Base-by-base conservation (phyloP, 306 rosid species). In the Cotoneaster glaucophyllus region DNA sequence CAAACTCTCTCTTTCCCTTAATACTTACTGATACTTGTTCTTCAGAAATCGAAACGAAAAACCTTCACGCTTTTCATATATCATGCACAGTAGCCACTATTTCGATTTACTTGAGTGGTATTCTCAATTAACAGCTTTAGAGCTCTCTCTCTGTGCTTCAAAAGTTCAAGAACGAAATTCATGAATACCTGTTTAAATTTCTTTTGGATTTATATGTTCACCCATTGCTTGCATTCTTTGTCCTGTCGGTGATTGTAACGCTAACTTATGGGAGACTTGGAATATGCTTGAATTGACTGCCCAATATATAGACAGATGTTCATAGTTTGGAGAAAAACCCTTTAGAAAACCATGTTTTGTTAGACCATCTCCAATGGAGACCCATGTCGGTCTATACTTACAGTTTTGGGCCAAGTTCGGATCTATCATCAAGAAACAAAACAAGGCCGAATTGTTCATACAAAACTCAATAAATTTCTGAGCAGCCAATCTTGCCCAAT, bases 1-100 rank as follows among this genome's bases (percentile, higher is more conserved):
- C 45, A 71, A 75, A 73, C 37, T 66, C 71, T 64, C 74, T 19
- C 25, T 74, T 74, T 80, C 58, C 52, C 53, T 32, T 29, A 1
- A 43, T 37, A 70, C 57, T 22, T 37, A 70, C 57, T 22, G 17
- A 8, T 62, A 24, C 18, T 78, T 34, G 4, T 68, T 52, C 34
- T 4, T 31, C 28, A 5, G n/a, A 68, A 63, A 50, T 37, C 34
- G 43, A 41, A 64, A 71, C 31, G 48, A 54, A 65, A 41, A 22
- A 5, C 12, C 26, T 48, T 53, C 21, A 22, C 19, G 14, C 19
- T 32, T 34, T 25, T 76, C 39, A 52, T 24, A 14, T 29, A 41
- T 31, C 18, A 17, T 54, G 32, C 8, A 67, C 62, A 13, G 17
- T 59, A 6, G 43, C 18, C 31, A 21, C 19, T 37, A 29, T 1